A percentile compares a stretch with the other conserved stretches of the same genome.
Evolutionary conservation across 202 grass and related monocot species (phyloP).

Genomic region (Cymbopogon flexuosus): DNA sequence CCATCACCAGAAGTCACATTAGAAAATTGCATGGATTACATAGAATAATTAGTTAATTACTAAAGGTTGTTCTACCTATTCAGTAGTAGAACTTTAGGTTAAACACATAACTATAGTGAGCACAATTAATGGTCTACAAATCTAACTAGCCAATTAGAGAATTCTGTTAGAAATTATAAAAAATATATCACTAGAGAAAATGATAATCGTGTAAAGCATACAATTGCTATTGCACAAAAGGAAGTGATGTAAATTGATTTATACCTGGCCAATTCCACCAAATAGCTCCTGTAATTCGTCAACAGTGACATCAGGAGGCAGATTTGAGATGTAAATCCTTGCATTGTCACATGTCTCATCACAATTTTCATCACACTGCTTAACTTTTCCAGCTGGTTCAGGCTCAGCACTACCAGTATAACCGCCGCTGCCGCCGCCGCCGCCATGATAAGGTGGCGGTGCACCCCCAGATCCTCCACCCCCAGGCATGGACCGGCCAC

Average conservation of each 20-base stretch:
- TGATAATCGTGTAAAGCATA: background rate
- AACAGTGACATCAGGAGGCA: conserved; percentile 85
- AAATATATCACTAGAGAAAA: background rate
- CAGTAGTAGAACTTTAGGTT: background rate
- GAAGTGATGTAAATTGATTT: background rate
- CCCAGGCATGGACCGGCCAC: conserved; percentile 37
- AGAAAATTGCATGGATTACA: background rate
- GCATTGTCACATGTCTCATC: conserved; percentile 84
- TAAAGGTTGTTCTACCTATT: background rate
- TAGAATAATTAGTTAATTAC: background rate
- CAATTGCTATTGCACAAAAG: background rate
- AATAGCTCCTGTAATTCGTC: conserved; percentile 92
- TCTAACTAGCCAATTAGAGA: background rate
- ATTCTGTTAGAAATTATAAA: background rate
- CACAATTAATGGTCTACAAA: background rate
- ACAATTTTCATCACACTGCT: conserved; percentile 93
- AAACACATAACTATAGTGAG: background rate
- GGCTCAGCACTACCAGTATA: conserved; percentile 33
- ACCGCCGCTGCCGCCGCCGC: background rate
- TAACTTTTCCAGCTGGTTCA: conserved; percentile 52
- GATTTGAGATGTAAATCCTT: conserved; percentile 98
- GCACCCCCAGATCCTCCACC: conserved; percentile 51
- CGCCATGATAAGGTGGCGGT: conserved; percentile 38
- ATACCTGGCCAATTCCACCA: conserved; percentile 89
- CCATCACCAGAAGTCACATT: background rate